These are phyloP conservation scores for Globisporangium parvum DNA, from an alignment of 352 stramenopile genomes.

Conservation along the genomic window DNA sequence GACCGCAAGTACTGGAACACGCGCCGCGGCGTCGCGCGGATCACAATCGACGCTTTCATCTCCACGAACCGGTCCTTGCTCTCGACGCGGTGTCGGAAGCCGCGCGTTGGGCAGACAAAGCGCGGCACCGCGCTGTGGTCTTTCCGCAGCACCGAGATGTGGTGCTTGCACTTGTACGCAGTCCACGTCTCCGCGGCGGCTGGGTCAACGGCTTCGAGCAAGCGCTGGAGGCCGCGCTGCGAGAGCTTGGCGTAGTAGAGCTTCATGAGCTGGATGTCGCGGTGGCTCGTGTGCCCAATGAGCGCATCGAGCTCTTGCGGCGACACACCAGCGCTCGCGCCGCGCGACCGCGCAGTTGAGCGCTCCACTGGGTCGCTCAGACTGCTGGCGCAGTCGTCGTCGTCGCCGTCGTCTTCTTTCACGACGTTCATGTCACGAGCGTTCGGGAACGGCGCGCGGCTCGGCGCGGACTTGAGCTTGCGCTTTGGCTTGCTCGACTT, in stretches of 20 bases:
- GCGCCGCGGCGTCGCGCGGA: constrained; percentile 31
- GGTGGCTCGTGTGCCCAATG: constrained; percentile 52
- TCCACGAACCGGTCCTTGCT: constrained; percentile 33
- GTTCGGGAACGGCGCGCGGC: constrained; percentile 9
- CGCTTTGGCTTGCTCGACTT: constrained; percentile 23
- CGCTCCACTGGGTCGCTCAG: not conserved
- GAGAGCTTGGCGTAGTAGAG: constrained; percentile 67
- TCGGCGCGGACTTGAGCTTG: constrained; percentile 56
- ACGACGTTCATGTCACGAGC: constrained; percentile 9
- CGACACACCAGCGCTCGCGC: constrained; percentile 16
- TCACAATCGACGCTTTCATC: constrained; percentile 60
- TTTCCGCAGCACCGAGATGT: constrained; percentile 38
- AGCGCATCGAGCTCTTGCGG: constrained; percentile 48
- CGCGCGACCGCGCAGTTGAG: constrained; percentile 3
- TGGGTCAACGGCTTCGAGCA: constrained; percentile 37
- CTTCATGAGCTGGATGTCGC: constrained; percentile 66
- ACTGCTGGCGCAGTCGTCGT: constrained; percentile 8
- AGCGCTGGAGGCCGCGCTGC: constrained; percentile 42
- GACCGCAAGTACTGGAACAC: constrained; percentile 57
- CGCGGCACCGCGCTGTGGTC: not conserved
- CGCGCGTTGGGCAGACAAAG: constrained; percentile 6
- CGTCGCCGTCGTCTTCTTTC: constrained; percentile 15
- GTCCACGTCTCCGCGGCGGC: constrained; percentile 34
- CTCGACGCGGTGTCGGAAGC: not conserved
- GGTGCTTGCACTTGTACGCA: constrained; percentile 33